These are phyloP conservation scores for Cryphonectria naterciae DNA, from an alignment of 2,329 filamentous ascomycete species.

Conservation along the genomic window DNA sequence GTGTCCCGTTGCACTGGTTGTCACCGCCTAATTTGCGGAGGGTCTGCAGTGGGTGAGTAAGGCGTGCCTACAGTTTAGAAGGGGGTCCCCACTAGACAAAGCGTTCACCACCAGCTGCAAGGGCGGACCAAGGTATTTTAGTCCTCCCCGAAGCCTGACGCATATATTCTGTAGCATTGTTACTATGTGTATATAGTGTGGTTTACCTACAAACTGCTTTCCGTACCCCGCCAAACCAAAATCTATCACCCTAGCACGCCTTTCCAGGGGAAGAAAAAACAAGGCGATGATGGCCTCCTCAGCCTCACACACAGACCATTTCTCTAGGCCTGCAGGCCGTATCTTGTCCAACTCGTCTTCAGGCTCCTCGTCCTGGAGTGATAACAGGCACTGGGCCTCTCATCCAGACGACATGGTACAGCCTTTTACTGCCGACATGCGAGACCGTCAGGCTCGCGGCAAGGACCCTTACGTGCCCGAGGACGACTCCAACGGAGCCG, in stretches of 20 bases:
- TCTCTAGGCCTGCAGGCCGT: conserved; percentile 22
- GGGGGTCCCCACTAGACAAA: neutral
- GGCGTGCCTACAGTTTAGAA: neutral
- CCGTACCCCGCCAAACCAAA: neutral
- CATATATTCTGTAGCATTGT: neutral
- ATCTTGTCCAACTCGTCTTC: conserved; percentile 22
- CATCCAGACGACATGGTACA: conserved; percentile 24
- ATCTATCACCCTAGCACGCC: neutral
- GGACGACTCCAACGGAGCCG: conserved; percentile 38
- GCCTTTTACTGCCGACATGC: conserved; percentile 54
- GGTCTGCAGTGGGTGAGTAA: neutral
- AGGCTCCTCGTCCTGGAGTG: conserved; percentile 35
- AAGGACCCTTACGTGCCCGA: conserved; percentile 56
- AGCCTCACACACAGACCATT: conserved; percentile 21
- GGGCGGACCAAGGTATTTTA: neutral
- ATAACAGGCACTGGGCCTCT: conserved; percentile 40
- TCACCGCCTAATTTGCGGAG: neutral
- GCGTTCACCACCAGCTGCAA: neutral
- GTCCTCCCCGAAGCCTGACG: neutral
- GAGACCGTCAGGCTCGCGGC: conserved; percentile 62
- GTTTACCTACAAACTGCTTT: neutral
- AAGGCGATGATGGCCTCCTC: conserved; percentile 15
- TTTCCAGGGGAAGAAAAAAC: neutral
- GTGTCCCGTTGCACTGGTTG: neutral
- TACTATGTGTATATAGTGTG: neutral